phyloP scores from a whole-genome alignment of 2,329 filamentous ascomycete genomes.

The Byssochlamys sp. region DNA sequence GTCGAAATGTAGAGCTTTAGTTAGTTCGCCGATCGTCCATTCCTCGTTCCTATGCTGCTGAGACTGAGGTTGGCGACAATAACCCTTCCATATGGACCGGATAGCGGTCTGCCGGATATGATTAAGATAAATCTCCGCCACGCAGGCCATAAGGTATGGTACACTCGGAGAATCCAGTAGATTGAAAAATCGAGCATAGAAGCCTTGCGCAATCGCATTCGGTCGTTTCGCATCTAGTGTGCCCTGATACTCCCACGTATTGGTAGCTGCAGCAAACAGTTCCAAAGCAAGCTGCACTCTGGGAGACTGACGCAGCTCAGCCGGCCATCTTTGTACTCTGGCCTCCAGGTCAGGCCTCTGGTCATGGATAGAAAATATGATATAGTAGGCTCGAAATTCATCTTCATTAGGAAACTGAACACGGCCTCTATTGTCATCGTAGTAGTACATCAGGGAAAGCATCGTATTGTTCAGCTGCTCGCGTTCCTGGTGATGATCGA shows the following conservation, averaged over 20 bases:
- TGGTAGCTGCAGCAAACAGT: slow-evolving; percentile 47
- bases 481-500: slow-evolving; percentile 51
- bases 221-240: slow-evolving; percentile 40
- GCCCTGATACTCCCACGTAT: slow-evolving; percentile 43
- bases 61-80: slow-evolving; percentile 40
- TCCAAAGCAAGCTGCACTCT: slow-evolving; percentile 49
- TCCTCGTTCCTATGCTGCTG: slow-evolving; percentile 43
- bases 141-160: slow-evolving; percentile 55
- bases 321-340: slow-evolving; percentile 48
- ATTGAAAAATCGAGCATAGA: slow-evolving; percentile 50
- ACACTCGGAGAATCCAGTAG: slow-evolving; percentile 46
- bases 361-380: slow-evolving; percentile 47
- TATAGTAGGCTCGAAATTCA: slow-evolving; percentile 56
- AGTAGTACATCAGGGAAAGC: slow-evolving; percentile 52
- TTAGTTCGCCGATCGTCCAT: slow-evolving; percentile 48
- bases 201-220: slow-evolving; percentile 48
- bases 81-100: slow-evolving; percentile 46
- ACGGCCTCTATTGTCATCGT: slow-evolving; percentile 45
- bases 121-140: slow-evolving; percentile 55
- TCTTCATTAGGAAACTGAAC: slow-evolving; percentile 48
- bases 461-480: slow-evolving; percentile 57
- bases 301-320: slow-evolving; percentile 40
- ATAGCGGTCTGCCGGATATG: slow-evolving; percentile 48
- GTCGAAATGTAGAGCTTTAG: slow-evolving; percentile 47
- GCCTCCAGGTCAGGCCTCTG: slow-evolving; percentile 48